Evolutionary conservation across 495 filamentous ascomycete species (phyloP).

Genomic region (Hyaloscypha variabilis): DNA sequence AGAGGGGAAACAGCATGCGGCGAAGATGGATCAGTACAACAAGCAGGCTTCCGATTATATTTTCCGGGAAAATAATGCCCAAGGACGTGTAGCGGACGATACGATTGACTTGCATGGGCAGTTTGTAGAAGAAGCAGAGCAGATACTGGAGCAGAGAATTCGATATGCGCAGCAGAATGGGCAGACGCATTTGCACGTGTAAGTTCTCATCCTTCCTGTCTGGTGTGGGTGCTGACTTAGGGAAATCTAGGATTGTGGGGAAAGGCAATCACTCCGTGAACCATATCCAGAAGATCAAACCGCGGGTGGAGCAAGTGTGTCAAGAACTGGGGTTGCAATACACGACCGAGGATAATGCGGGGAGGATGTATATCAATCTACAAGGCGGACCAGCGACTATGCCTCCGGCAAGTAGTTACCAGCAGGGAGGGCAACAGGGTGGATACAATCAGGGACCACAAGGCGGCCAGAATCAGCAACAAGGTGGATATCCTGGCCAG

Average conservation of each 20-base stretch:
- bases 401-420: constrained; percentile 37
- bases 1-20: constrained; percentile 81
- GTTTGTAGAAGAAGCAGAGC: constrained; percentile 91
- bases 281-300: constrained; percentile 89
- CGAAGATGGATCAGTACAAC: constrained; percentile 80
- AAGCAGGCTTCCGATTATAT: constrained; percentile 89
- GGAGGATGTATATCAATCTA: constrained; percentile 76
- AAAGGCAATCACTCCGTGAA: constrained; percentile 85
- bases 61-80: constrained; percentile 88
- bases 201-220: constrained; percentile 28
- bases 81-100: constrained; percentile 68
- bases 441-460: constrained; percentile 34
- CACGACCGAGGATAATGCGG: constrained; percentile 82
- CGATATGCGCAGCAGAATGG: constrained; percentile 68
- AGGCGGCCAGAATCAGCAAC: constrained; percentile 28
- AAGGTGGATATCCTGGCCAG: constrained; percentile 31
- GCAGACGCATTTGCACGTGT: constrained; percentile 77
- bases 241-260: constrained; percentile 71
- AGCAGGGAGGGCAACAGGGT: constrained; percentile 26
- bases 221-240: neutral
- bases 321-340: constrained; percentile 80
- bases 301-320: constrained; percentile 84
- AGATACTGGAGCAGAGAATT: constrained; percentile 83
- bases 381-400: constrained; percentile 49
- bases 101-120: constrained; percentile 94